Conservation (phyloP, 2,329 filamentous ascomycete genomes). For the Cercospora beticola region DNA sequence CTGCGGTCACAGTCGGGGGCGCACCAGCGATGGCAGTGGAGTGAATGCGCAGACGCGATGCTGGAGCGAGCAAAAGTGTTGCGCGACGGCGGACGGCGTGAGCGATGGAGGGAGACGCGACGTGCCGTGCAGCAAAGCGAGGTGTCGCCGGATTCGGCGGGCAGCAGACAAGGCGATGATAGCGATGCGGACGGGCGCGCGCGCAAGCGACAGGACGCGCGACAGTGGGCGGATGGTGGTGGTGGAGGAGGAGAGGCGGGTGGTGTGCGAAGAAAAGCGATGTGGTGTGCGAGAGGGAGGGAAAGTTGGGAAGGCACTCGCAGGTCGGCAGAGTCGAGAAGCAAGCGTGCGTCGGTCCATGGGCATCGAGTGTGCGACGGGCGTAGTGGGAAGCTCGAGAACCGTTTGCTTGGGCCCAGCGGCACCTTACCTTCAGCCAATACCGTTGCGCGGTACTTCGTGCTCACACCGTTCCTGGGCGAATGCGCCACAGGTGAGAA, state of each 20-base stretch:
- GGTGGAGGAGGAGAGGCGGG: neutral
- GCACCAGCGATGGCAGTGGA: neutral
- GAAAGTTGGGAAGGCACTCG: neutral
- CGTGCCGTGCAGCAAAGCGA: constrained; percentile 7
- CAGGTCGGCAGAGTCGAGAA: neutral
- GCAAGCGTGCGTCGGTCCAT: neutral
- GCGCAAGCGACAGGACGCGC: constrained; percentile 9
- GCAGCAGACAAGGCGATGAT: neutral
- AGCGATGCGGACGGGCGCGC: neutral
- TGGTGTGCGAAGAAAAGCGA: neutral
- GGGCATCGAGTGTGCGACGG: neutral
- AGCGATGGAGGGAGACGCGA: constrained; percentile 2
- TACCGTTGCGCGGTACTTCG: neutral
- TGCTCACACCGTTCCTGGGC: neutral
- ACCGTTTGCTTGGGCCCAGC: too few relatives aligned
- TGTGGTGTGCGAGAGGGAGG: neutral
- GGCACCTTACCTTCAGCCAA: neutral
- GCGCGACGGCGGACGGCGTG: neutral
- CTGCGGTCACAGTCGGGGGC: neutral
- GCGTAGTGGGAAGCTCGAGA: too few relatives aligned
- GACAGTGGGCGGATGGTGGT: neutral
- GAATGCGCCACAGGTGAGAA: neutral
- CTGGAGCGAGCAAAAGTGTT: neutral
- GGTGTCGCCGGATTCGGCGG: constrained; percentile 13
- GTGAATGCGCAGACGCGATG: neutral